Base-by-base conservation (phyloP, 352 stramenopile species). In the Phytophthora pini region DNA sequence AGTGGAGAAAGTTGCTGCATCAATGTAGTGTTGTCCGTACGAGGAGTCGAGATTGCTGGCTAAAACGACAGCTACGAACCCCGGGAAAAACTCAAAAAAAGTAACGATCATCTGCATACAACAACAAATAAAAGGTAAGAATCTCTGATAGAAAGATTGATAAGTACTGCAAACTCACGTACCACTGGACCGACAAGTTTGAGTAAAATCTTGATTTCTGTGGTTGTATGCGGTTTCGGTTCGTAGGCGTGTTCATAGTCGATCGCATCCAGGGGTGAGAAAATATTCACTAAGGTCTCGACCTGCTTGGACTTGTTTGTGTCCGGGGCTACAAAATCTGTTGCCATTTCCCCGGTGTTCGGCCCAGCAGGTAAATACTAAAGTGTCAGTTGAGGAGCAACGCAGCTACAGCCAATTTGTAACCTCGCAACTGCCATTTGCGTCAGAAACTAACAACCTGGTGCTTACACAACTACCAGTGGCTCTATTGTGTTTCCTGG, bases 31-130 rank as follows among this genome's bases (percentile, higher is more conserved):
- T 40, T 88, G 83, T 10, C 70, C 68, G 20, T 79, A 51, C 2
- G 72, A 64, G 6, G 78, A 86, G 43, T 87, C 68, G 52, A 91
- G 82, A 68, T 86, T 80, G 10, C 82, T 80, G 1, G 82, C 78
- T 8, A 91, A 65, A n/a, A 81, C 54, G 26, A 87, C 72, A 55
- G 70, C 77, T 15, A 77, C 74, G 32, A 84, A 69, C 12, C 70
- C 65, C 0, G 62, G 64, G 3, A 72, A 53, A 60, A 79, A 84
- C 45, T 87, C 79, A 5, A 82, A 60, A 22, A 74, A 51, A 5
- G 69, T 76, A n/a, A 71, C 81, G 39, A 81, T 34, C 56, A 82
- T 59, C 56, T 67, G 12, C 10, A 46, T 2, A 48, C 7, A 12
- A 9, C 38, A 38, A 38, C 12, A 17, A 38, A 15, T 39, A 27